Evolutionary conservation across 306 rosid species (phyloP), one percentile per base, ranked within the genome.

Genomic region (Corylus americana): DNA sequence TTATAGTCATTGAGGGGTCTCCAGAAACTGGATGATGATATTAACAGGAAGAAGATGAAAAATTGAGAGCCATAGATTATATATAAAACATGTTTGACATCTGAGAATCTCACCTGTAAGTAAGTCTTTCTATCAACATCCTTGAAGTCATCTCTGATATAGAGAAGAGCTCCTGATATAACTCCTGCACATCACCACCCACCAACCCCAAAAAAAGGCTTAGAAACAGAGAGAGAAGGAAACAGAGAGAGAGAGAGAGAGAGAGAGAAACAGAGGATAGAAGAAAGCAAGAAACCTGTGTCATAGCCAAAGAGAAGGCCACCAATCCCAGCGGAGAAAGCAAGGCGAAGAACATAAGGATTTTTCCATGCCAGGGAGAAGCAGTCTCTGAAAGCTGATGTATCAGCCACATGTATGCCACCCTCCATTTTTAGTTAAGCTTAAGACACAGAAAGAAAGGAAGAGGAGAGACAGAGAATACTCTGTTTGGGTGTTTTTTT

Each of bases 241-340:
- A 68, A 63, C 45, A 20, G 55, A 13, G 12, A 31, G 1, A 50
- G 3, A 6, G 16, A 4, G 35, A 20, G 55, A 13, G 12, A 31
- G 1, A 50, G 3, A 6, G 16, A 4, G 35, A 31, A 31, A 31
- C 2, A 31, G 35, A 31, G 35, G 35, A 31, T 31, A 31, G 1
- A 31, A 31, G 35, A 3, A 31, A 31, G 35, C 35, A 13, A 39
- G 5, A 2, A 25, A 86, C 92, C 92, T 29, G 91, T 89, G 81
- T 91, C 91, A 42, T 91, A 89, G 47, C 95, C 91, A 55, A 85
- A 89, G 74, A 91, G 90, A 54, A 89, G 89, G 48, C 95, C 95
- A 44, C 92, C 96, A 29, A 89, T 89, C 71, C 91, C 96, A 59
- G 96, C 92, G 17, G 96, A 86, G 81, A 87, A 87, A 80, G 91